Conservation (phyloP, 2,329 filamentous ascomycete genomes). For the Stemphylium lycopersici region DNA sequence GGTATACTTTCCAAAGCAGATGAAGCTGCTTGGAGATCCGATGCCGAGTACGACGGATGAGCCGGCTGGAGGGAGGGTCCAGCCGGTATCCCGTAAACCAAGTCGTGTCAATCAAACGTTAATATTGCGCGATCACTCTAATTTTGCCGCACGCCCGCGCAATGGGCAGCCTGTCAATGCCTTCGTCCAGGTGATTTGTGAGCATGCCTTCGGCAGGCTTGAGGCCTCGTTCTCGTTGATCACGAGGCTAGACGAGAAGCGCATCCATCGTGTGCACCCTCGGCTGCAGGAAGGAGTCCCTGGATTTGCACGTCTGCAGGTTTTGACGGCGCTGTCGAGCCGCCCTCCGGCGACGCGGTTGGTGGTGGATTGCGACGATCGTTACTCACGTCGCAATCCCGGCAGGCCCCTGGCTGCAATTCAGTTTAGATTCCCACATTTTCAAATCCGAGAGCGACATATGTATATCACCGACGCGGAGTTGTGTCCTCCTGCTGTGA, state of each 20-base stretch:
- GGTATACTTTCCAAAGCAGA: conserved; percentile 5
- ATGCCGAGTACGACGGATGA: conserved; percentile 7
- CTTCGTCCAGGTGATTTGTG: conserved; percentile 9
- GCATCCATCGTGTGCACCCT: conserved; percentile 9
- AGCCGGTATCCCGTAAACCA: conserved; percentile 21
- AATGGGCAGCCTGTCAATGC: conserved; percentile 10
- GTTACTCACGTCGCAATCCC: conserved; percentile 31
- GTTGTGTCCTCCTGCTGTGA: conserved; percentile 23
- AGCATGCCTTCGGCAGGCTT: conserved; percentile 14
- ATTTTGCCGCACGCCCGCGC: conserved; percentile 4
- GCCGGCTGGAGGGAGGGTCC: conserved; percentile 35
- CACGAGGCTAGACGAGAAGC: conserved; percentile 21
- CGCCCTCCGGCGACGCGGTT: conserved; percentile 23
- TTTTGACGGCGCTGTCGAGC: conserved; percentile 30
- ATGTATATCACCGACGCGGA: conserved; percentile 31
- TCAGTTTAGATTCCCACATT: conserved; percentile 29
- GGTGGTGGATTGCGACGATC: conserved; percentile 31
- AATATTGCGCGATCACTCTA: conserved; percentile 26
- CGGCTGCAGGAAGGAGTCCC: conserved; percentile 12
- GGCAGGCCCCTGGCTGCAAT: conserved; percentile 31
- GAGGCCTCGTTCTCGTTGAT: conserved; percentile 11
- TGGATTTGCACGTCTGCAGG: conserved; percentile 22
- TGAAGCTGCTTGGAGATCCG: conserved; percentile 1
- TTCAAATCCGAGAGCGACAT: conserved; percentile 21
- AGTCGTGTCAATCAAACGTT: conserved; percentile 32